Percentiles rank a stretch among this genome's conserved stretches.
Conservation (phyloP, 129 eudicot species). For the Dittrichia graveolens region DNA sequence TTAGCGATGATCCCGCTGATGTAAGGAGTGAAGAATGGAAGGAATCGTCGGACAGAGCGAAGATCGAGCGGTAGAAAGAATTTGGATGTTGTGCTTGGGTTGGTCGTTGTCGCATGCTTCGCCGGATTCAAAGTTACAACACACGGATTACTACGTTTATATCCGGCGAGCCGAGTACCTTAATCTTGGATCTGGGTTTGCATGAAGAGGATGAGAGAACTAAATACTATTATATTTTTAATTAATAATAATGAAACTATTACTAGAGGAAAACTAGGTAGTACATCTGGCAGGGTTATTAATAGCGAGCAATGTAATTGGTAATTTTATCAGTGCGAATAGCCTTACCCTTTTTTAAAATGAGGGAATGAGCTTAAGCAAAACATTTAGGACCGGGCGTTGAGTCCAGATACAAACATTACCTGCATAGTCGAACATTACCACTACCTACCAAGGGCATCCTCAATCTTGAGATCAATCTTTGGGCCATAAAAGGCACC, state of each 20-base stretch:
- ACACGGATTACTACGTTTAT: slow-evolving; percentile 52
- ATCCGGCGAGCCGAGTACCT: slow-evolving; percentile 56
- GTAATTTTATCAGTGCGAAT: too few species aligned
- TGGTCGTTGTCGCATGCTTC: slow-evolving; percentile 43
- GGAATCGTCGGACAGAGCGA: slow-evolving; percentile 36
- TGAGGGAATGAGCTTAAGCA: too few species aligned
- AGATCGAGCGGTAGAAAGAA: slow-evolving; percentile 59
- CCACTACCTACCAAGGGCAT: slow-evolving; percentile 98
- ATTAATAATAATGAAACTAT: too few species aligned
- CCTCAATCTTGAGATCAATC: slow-evolving; percentile 95
- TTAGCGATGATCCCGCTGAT: slow-evolving; percentile 15
- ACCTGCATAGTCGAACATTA: slow-evolving; percentile 98
- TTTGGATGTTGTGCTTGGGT: slow-evolving; percentile 57
- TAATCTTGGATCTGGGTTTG: not conserved
- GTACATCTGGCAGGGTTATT: too few species aligned
- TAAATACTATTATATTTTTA: too few species aligned
- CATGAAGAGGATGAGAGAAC: too few species aligned
- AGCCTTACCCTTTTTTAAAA: too few species aligned
- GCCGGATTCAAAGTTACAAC: slow-evolving; percentile 44
- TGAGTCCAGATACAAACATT: not conserved
- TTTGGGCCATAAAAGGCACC: slow-evolving; percentile 99
- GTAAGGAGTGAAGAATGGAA: slow-evolving; percentile 3
- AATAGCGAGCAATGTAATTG: too few species aligned
- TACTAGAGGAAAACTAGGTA: too few species aligned
- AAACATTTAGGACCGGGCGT: too few species aligned